Percentiles rank a stretch among this genome's conserved stretches.
phyloP scores from a whole-genome alignment of 2,329 filamentous ascomycete genomes.

The Acrodontium crateriforme region DNA sequence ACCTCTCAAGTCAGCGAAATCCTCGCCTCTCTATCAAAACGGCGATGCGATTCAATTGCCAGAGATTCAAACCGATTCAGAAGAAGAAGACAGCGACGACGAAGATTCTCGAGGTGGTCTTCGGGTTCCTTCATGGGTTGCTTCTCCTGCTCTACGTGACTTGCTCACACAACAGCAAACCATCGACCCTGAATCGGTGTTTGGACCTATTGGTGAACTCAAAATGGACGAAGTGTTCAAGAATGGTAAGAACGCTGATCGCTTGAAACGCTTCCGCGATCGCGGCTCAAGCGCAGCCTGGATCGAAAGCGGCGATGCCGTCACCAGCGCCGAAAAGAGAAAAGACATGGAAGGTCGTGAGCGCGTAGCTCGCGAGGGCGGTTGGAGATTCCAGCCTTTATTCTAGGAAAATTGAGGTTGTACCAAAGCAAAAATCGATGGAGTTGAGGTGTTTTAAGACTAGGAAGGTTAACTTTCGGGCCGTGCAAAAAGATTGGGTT shows the following conservation, averaged over 20 bases:
- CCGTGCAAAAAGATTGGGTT: no score
- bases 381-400: constrained; percentile 58
- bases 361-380: constrained; percentile 66
- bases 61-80: constrained; percentile 89
- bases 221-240: constrained; percentile 96
- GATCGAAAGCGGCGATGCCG: constrained; percentile 55
- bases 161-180: constrained; percentile 71
- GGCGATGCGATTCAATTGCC: constrained; percentile 85
- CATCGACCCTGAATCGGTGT: constrained; percentile 71
- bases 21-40: constrained; percentile 75
- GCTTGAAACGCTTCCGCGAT: constrained; percentile 75
- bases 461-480: no score
- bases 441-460: no score
- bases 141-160: constrained; percentile 66
- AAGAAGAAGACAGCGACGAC: constrained; percentile 61
- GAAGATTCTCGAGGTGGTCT: constrained; percentile 35
- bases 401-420: no score
- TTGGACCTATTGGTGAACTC: constrained; percentile 74
- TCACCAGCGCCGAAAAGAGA: constrained; percentile 78
- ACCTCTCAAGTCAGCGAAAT: constrained; percentile 46
- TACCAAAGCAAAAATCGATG: no score
- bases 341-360: constrained; percentile 69
- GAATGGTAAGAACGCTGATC: constrained; percentile 58
- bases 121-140: constrained; percentile 67
- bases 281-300: constrained; percentile 93